These are phyloP conservation scores for Calonectria pseudoturangicola DNA, from an alignment of 2,329 filamentous ascomycete genomes.

Conservation along the genomic window DNA sequence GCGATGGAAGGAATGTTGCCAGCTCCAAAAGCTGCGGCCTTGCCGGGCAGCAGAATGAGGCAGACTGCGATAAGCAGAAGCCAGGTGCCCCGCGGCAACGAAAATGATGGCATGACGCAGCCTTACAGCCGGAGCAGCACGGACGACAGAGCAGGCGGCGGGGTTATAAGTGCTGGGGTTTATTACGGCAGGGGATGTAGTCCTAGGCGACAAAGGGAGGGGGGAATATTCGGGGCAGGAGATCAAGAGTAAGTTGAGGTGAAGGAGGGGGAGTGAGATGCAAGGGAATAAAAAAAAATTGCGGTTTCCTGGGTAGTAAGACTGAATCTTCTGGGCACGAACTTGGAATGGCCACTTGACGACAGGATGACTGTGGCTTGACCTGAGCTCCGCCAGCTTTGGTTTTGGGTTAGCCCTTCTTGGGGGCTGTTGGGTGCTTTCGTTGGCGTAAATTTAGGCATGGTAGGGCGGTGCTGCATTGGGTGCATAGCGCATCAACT, in stretches of 20 bases:
- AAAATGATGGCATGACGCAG: conserved; percentile 68
- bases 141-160: conserved; percentile 43
- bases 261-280: conserved; percentile 20
- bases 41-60: conserved; percentile 74
- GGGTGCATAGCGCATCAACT: conserved; percentile 8
- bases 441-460: no score
- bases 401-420: conserved; percentile 9
- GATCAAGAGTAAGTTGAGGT: conserved; percentile 20
- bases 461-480: conserved; percentile 27
- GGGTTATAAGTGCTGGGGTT: conserved; percentile 34
- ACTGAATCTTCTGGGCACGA: conserved; percentile 31
- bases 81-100: conserved; percentile 68
- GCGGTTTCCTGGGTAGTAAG: conserved; percentile 17
- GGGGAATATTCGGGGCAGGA: background rate
- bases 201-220: background rate
- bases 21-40: conserved; percentile 78
- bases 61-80: conserved; percentile 70
- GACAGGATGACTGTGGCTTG: conserved; percentile 54
- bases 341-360: conserved; percentile 49
- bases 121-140: conserved; percentile 46
- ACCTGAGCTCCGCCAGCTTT: conserved; percentile 23
- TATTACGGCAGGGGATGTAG: conserved; percentile 5
- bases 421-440: conserved; percentile 4
- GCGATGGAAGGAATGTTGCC: conserved; percentile 82
- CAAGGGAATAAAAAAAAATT: conserved; percentile 24